Evolutionary conservation across 2,329 filamentous ascomycete species (phyloP), one percentile per base, ranked within the genome.

Genomic region (Pleomassaria siparia): DNA sequence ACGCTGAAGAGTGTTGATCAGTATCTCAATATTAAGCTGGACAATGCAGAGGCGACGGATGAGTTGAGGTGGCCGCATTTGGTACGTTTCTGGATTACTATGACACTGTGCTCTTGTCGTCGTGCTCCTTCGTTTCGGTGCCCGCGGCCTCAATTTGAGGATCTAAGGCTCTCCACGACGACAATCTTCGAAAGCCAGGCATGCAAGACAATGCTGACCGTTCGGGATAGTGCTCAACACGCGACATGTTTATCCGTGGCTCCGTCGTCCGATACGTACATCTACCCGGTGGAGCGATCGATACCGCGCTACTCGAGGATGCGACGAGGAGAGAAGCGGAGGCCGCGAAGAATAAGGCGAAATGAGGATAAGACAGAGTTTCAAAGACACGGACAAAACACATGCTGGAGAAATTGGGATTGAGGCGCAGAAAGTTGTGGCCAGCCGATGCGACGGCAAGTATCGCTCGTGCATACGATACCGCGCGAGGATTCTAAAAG

Each of bases 21-120:
- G 77, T 99, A 95, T 75, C 84, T 99, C 67, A 99, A 99, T 76
- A 96, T 99, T 76, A 97, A 97, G 79, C 84, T 99, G 42, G 94
- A 99, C 67, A 90, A 96, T 67, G 95, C 97, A 52, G 82, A 86
- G 54, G 92, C 97, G 25, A 82, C 96, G 21, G 91, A 99, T 59
- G 90, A 97, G 75, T 77, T 94, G 67, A 91, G 91, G 74, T 97
- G 96, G 71, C 94, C 94, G 42, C 94, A 99, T 73, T 75, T 99
- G 72, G 89, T 92, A 58, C 12, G 63, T 58, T 12, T 7, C 25
- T 7, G 25, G 12, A 26, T 26, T 12, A 6, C 25, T n/a, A n/a
- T n/a, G n/a, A n/a, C n/a, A n/a, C n/a, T n/a, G n/a, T n/a, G n/a
- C n/a, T n/a, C n/a, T n/a, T n/a, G n/a, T n/a, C n/a, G n/a, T n/a